These are phyloP conservation scores for Thraustochytrium sp. DNA, from an alignment of 352 stramenopile species.

Conservation along the genomic window DNA sequence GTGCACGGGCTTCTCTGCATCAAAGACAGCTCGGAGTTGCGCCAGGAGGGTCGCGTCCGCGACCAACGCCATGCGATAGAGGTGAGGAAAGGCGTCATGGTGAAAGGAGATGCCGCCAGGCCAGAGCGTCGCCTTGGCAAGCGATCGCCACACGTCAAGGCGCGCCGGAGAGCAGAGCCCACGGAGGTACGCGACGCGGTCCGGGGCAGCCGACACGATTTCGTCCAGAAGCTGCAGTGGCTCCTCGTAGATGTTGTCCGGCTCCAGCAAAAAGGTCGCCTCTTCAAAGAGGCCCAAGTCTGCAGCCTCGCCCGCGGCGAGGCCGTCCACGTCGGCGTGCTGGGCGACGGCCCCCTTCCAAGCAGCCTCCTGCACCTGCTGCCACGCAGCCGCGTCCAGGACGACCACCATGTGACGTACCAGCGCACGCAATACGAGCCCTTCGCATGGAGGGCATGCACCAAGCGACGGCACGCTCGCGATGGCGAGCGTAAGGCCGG, in stretches of 20 bases:
- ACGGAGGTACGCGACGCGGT: background rate
- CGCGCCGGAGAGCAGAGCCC: background rate
- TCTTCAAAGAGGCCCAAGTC: background rate
- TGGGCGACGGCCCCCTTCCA: background rate
- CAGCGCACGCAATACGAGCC: background rate
- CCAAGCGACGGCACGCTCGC: background rate
- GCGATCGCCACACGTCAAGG: background rate
- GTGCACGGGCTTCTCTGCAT: background rate
- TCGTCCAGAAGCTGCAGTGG: background rate
- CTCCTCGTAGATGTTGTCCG: constrained; percentile 38
- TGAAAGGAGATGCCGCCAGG: constrained; percentile 15
- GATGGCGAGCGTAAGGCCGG: background rate
- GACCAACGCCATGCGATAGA: background rate
- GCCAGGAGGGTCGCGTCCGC: no score
- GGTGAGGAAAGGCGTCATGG: background rate
- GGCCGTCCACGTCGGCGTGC: background rate
- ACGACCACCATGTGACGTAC: background rate
- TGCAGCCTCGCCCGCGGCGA: background rate
- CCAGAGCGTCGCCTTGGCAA: background rate
- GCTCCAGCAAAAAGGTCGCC: background rate
- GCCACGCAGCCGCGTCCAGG: background rate
- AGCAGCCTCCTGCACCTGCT: background rate
- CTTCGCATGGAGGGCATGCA: background rate
- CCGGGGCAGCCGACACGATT: background rate
- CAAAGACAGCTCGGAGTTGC: background rate